Conservation (phyloP, 345 rosid genomes). For the Stellera chamaejasme region DNA sequence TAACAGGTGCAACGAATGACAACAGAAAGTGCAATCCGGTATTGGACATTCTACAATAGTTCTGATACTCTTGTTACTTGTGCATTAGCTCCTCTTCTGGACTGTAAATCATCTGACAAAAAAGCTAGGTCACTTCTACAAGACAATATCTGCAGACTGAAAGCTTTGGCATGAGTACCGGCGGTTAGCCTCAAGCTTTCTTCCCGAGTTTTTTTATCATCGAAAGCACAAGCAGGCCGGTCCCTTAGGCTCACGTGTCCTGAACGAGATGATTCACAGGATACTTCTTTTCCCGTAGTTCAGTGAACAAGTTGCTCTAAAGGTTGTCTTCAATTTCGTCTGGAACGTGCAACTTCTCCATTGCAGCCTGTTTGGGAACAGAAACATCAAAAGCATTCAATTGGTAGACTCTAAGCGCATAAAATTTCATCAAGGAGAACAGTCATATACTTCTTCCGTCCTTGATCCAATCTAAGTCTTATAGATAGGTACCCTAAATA, state of each 20-base stretch:
- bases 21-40: too few species aligned
- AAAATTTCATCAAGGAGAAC: too few species aligned
- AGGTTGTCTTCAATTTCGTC: conserved; percentile 74
- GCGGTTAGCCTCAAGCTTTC: too few species aligned
- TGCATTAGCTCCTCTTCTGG: background rate
- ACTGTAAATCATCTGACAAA: conserved; percentile 15
- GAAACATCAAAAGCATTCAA: too few species aligned
- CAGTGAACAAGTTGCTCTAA: conserved; percentile 14
- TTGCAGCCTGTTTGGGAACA: conserved; percentile 66
- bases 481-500: too few species aligned
- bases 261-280: conserved; percentile 14
- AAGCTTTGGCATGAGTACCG: too few species aligned
- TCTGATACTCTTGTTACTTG: conserved; percentile 4
- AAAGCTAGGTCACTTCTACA: conserved; percentile 21
- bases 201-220: background rate
- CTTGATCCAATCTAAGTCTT: too few species aligned
- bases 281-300: conserved; percentile 7
- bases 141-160: conserved; percentile 5
- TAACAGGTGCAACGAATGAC: too few species aligned
- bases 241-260: conserved; percentile 14
- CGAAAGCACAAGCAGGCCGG: conserved; percentile 46
- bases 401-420: too few species aligned
- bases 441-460: too few species aligned
- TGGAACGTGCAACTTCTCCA: conserved; percentile 92
- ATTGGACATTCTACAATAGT: background rate